phyloP scores from a whole-genome alignment of 441 rosid species.

The Mallotus japonicus region DNA sequence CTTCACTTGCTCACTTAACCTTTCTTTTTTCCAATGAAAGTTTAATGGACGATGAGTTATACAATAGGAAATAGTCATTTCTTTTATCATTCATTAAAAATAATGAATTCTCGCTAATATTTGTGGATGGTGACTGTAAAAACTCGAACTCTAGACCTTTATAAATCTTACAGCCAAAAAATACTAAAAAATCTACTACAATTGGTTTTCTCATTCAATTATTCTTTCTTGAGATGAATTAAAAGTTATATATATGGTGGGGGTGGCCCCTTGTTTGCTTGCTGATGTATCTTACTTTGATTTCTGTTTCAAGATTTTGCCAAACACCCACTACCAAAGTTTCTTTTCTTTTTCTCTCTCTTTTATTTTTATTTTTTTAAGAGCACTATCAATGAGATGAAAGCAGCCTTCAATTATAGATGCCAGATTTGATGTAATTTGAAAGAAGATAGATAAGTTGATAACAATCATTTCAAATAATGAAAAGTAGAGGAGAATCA shows the following conservation, averaged over 20 bases:
- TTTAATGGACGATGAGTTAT: too few relatives aligned
- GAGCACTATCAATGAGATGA: not conserved
- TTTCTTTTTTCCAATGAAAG: too few relatives aligned
- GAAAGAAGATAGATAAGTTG: conserved; percentile 1
- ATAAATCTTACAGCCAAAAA: too few relatives aligned
- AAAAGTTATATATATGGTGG: not conserved
- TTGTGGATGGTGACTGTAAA: too few relatives aligned
- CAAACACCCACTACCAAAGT: too few relatives aligned
- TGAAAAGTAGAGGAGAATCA: conserved; percentile 43
- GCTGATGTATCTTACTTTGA: not conserved
- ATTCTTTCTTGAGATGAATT: not conserved
- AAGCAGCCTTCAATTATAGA: not conserved
- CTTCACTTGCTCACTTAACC: too few relatives aligned
- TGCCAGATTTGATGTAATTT: not conserved
- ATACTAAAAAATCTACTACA: too few relatives aligned
- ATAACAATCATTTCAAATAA: conserved; percentile 37
- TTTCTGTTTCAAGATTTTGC: not conserved
- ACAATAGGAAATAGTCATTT: too few relatives aligned
- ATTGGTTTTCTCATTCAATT: too few relatives aligned
- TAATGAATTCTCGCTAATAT: too few relatives aligned
- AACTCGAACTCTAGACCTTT: too few relatives aligned
- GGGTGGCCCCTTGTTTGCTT: not conserved
- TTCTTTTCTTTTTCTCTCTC: not conserved
- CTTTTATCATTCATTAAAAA: too few relatives aligned
- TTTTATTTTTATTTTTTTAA: not conserved